These are phyloP conservation scores for Spergularia bocconei DNA, from an alignment of 148 eudicot species.

Conservation along the genomic window DNA sequence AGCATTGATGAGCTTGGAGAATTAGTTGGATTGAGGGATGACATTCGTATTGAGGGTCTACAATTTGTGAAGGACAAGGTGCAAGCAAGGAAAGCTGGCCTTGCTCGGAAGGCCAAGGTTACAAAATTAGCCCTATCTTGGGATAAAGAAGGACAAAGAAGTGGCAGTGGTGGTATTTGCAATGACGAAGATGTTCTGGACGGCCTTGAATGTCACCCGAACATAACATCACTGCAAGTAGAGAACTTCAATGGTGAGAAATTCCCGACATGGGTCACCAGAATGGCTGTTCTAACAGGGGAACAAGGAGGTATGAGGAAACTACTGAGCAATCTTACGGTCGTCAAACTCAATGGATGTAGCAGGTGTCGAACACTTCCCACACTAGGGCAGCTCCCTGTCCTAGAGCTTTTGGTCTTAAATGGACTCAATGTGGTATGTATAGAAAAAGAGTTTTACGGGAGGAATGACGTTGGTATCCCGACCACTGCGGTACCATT, in stretches of 20 bases:
- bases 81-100: constrained; percentile 4
- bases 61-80: constrained; percentile 8
- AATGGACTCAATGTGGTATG: not conserved
- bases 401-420: not conserved
- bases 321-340: not conserved
- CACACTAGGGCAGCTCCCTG: constrained; percentile 4
- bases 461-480: not conserved
- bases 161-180: too few relatives aligned
- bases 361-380: not conserved
- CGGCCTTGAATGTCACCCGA: constrained; percentile 1
- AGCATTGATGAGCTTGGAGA: constrained; percentile 11
- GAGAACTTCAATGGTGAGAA: not conserved
- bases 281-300: not conserved
- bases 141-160: not conserved
- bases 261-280: constrained; percentile 2
- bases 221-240: not conserved
- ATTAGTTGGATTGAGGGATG: constrained; percentile 4
- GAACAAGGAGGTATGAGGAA: too few relatives aligned
- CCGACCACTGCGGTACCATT: not conserved
- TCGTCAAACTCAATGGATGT: not conserved
- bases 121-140: not conserved
- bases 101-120: constrained; percentile 4
- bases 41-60: not conserved
- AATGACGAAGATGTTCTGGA: constrained; percentile 18
- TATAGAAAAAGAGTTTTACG: not conserved